phyloP scores from a whole-genome alignment of 257 asterid species.

The Solanum peruvianum region DNA sequence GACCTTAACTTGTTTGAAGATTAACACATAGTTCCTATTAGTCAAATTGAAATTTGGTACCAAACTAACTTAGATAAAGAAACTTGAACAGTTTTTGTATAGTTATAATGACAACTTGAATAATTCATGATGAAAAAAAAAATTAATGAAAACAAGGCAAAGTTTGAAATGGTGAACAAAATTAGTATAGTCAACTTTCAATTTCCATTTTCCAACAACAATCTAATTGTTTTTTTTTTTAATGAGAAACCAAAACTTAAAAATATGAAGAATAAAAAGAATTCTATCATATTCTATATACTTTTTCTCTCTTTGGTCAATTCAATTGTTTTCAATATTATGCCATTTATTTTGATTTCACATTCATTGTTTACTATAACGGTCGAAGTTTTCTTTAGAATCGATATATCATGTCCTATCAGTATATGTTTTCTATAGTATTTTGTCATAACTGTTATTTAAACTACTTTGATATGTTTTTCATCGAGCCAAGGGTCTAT shows the following conservation, averaged over 20 bases:
- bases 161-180: background rate
- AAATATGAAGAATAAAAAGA: background rate
- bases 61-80: background rate
- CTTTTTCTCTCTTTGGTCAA: background rate
- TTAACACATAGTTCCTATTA: background rate
- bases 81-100: background rate
- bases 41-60: background rate
- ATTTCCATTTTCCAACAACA: background rate
- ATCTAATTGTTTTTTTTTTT: background rate
- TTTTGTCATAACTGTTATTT: background rate
- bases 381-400: background rate
- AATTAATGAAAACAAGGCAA: background rate
- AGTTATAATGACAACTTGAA: background rate
- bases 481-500: background rate
- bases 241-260: background rate
- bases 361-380: background rate
- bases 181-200: background rate
- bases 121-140: background rate
- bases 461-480: background rate
- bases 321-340: background rate
- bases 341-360: background rate
- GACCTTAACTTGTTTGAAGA: background rate
- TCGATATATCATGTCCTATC: background rate
- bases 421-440: background rate
- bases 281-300: background rate